Conservation (phyloP, 192 early-diverging fungal genomes). For the Backusella circina region DNA sequence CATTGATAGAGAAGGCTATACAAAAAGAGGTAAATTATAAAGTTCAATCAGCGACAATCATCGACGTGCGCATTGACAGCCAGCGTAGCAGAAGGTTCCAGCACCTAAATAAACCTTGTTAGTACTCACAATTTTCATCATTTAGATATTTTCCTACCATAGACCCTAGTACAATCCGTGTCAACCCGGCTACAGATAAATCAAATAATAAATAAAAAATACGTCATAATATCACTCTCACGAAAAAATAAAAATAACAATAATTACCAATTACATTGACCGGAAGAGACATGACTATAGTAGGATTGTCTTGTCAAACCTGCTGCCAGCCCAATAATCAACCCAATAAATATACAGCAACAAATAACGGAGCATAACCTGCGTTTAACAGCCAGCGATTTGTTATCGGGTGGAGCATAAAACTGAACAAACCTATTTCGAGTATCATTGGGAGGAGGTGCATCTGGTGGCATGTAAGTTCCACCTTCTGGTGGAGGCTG, state of each 20-base stretch:
- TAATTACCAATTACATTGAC: conserved; percentile 4
- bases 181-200: neutral
- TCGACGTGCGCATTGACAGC: conserved; percentile 8
- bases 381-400: conserved; percentile 8
- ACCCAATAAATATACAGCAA: conserved; percentile 6
- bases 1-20: neutral
- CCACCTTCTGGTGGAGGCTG: neutral
- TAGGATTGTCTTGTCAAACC: conserved; percentile 8
- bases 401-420: conserved; percentile 20
- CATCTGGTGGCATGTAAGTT: neutral
- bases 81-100: neutral
- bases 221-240: neutral
- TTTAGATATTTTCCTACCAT: neutral
- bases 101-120: neutral
- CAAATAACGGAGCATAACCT: neutral
- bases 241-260: neutral
- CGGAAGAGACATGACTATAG: neutral
- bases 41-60: neutral
- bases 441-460: neutral
- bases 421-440: neutral
- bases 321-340: conserved; percentile 17
- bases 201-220: neutral
- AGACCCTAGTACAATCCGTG: neutral
- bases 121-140: neutral
- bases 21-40: neutral